Percentiles rank a stretch among this genome's conserved stretches.
These are phyloP conservation scores for Conticribra guillardii DNA, from an alignment of 108 stramenopile species.

Conservation along the genomic window DNA sequence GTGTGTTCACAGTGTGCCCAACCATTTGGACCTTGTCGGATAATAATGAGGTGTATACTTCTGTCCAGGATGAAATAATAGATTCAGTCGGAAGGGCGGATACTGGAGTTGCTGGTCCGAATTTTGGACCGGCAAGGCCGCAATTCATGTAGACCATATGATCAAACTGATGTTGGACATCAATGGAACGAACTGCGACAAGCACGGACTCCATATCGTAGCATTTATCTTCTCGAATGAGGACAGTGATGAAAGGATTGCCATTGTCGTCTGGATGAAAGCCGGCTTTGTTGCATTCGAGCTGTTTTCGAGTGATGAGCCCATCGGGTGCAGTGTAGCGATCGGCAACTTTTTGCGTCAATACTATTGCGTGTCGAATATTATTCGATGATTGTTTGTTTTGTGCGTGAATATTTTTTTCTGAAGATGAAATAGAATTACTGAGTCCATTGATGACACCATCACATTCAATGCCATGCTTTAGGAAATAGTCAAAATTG, in stretches of 20 bases:
- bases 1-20: conserved; percentile 51
- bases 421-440: not conserved
- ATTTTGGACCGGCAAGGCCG: conserved; percentile 55
- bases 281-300: conserved; percentile 21
- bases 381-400: conserved; percentile 7
- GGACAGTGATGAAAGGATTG: conserved; percentile 32
- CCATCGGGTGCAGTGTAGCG: conserved; percentile 37
- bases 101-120: conserved; percentile 38
- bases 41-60: conserved; percentile 45
- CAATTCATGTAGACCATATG: conserved; percentile 62
- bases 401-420: conserved; percentile 5
- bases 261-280: conserved; percentile 8
- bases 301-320: conserved; percentile 32
- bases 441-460: conserved; percentile 26
- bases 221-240: conserved; percentile 47
- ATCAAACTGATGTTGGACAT: conserved; percentile 42
- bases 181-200: conserved; percentile 21
- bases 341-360: conserved; percentile 48
- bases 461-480: conserved; percentile 54
- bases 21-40: conserved; percentile 48
- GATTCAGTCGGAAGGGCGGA: conserved; percentile 24
- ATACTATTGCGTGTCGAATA: conserved; percentile 41
- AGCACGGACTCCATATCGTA: conserved; percentile 61
- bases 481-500: conserved; percentile 57
- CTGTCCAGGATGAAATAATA: conserved; percentile 34